Evolutionary conservation across 371 early-diverging fungal genomes (phyloP).

Genomic region (Mortierella sp.): DNA sequence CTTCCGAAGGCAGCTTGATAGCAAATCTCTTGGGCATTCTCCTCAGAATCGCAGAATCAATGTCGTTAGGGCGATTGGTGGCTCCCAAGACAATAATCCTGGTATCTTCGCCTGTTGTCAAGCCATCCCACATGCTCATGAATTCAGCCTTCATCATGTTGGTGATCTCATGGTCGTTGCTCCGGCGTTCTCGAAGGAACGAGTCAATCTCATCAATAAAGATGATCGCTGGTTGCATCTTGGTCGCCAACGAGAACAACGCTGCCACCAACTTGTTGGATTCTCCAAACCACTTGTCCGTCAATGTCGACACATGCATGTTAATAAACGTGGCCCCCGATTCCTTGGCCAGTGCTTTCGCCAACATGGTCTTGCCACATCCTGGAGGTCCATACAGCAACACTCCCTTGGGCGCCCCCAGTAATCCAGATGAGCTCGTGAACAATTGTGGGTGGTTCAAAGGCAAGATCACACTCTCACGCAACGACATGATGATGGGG

Average conservation of each 20-base stretch:
- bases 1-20: conserved; percentile 88
- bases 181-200: conserved; percentile 91
- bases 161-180: conserved; percentile 94
- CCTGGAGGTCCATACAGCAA: conserved; percentile 96
- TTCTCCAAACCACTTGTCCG: conserved; percentile 98
- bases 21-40: conserved; percentile 97
- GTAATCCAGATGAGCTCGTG: conserved; percentile 82
- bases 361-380: conserved; percentile 98
- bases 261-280: conserved; percentile 94
- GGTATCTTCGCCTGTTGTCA: conserved; percentile 80
- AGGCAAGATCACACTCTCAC: conserved; percentile 96
- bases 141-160: conserved; percentile 99
- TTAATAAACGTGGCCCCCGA: conserved; percentile 97
- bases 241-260: conserved; percentile 91
- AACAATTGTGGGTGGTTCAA: conserved; percentile 92
- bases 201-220: conserved; percentile 99
- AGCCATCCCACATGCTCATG: conserved; percentile 98
- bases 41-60: conserved; percentile 93
- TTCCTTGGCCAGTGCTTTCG: conserved; percentile 96
- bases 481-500: conserved; percentile 87
- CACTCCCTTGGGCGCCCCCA: conserved; percentile 95
- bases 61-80: conserved; percentile 97
- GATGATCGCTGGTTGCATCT: conserved; percentile 94
- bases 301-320: conserved; percentile 92
- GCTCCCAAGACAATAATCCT: conserved; percentile 92